Conservation (phyloP, 2,329 filamentous ascomycete species). For the Dactylellina haptotyla region DNA sequence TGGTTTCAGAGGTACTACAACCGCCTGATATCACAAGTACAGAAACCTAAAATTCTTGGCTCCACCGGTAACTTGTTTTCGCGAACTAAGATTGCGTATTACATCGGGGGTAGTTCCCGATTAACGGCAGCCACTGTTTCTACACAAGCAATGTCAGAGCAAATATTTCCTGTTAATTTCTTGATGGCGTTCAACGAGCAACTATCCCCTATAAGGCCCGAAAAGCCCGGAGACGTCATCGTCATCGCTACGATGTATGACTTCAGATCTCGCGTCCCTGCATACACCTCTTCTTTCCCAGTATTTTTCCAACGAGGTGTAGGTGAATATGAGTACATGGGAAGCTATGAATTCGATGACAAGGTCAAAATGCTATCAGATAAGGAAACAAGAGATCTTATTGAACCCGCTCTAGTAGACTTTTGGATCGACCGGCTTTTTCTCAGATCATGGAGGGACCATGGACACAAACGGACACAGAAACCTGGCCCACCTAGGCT, state of each 20-base stretch:
- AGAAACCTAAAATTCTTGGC: neutral
- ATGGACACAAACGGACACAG: neutral
- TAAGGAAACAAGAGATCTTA: conserved; percentile 16
- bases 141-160: neutral
- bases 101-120: conserved; percentile 28
- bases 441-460: neutral
- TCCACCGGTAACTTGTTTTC: conserved; percentile 3
- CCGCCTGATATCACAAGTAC: neutral
- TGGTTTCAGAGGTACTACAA: conserved; percentile 44
- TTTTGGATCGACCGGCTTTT: conserved; percentile 37
- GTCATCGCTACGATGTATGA: conserved; percentile 4
- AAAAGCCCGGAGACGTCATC: conserved; percentile 21
- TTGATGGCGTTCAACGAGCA: conserved; percentile 15
- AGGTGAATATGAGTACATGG: conserved; percentile 39
- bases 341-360: conserved; percentile 28
- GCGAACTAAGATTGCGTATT: conserved; percentile 17
- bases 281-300: conserved; percentile 12
- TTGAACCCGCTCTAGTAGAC: conserved; percentile 4
- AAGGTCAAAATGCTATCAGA: conserved; percentile 1
- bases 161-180: conserved; percentile 1
- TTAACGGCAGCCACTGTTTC: conserved; percentile 12
- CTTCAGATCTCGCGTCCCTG: conserved; percentile 1
- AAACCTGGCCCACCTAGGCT: neutral
- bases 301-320: conserved; percentile 28
- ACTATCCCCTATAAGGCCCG: conserved; percentile 2